phyloP scores from a whole-genome alignment of 1,139 yeast species.

The Nadsonia starkeyi-henricii region DNA sequence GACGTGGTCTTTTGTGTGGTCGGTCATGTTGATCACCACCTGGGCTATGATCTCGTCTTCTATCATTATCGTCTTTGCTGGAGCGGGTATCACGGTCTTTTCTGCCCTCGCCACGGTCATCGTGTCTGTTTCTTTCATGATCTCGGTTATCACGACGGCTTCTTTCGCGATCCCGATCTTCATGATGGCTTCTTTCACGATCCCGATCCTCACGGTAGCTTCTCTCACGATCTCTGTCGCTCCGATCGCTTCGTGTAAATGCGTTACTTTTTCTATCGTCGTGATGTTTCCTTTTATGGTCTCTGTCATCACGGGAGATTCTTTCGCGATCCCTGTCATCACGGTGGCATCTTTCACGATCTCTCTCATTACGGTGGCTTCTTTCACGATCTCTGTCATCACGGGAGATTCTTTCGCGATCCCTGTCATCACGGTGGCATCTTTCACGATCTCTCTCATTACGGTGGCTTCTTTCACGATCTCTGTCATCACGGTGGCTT shows the following conservation, averaged over 20 bases:
- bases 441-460: constrained; percentile 7
- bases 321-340: constrained; percentile 5
- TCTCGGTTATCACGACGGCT: constrained; percentile 1
- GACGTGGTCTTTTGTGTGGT: no score
- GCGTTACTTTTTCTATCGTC: constrained; percentile 2
- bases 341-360: constrained; percentile 1
- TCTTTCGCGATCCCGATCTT: constrained; percentile 1
- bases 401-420: constrained; percentile 1
- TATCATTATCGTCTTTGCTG: no score
- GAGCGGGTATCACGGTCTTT: no score
- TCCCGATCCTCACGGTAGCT: constrained; percentile 6
- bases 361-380: constrained; percentile 5
- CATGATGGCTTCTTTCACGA: constrained; percentile 8
- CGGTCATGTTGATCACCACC: no score
- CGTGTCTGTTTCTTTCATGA: background rate
- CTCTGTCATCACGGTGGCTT: constrained; percentile 1
- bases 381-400: constrained; percentile 7
- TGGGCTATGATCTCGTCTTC: no score
- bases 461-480: constrained; percentile 2
- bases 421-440: constrained; percentile 3
- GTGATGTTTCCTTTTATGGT: background rate
- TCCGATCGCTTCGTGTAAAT: no score
- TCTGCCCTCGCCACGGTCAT: background rate
- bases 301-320: constrained; percentile 3
- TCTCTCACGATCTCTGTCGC: constrained; percentile 4